Base-by-base conservation (phyloP, 208 protist species). In the Wallacemonas sp. region DNA sequence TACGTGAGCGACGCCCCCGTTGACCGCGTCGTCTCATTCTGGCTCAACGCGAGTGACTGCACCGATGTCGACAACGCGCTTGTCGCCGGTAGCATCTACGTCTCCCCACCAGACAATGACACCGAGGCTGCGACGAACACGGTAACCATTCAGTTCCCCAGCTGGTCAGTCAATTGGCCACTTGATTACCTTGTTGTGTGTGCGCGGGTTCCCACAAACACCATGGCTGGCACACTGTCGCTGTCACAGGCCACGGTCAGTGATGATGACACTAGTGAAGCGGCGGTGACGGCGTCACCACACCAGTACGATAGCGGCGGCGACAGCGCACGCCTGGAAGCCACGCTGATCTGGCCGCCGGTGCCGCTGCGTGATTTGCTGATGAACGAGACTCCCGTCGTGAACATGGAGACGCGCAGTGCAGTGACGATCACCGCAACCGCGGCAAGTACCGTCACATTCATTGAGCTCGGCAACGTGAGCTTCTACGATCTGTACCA, bases 1-100 rank as follows among this genome's bases (percentile, higher is more conserved):
- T 52, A 41, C 47, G 44, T 61, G 19, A 17, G 16, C 19, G 49
- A 68, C 11, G 33, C 52, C 6, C 29, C 36, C 6, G 30, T 55
- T 12, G 48, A 29, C 16, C 9, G 11, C 2, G 26, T 68, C 2
- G 63, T 68, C 3, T 16, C 29, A 12, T 56, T 68, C 19, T 68
- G 63, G 63, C 23, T 48, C 34, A 55, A 55, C 32, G 63, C 44
- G 8, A 60, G 21, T 21, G 17, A 56, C 49, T 68, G 63, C 63
- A 60, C 17, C 2, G 63, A 68, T 48, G 49, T 48, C 5, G 36
- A 34, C 23, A n/a, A 49, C 2, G 63, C 63, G 6, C 29, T 57
- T 48, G 63, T 68, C 19, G 8, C 52, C 14, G 63, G 36, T 19
- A 68, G 63, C 49, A 5, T 47, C 17, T 43, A 48, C 33, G 63